Evolutionary conservation across 2,329 filamentous ascomycete species (phyloP).

Genomic region (Anthostomella pinea): DNA sequence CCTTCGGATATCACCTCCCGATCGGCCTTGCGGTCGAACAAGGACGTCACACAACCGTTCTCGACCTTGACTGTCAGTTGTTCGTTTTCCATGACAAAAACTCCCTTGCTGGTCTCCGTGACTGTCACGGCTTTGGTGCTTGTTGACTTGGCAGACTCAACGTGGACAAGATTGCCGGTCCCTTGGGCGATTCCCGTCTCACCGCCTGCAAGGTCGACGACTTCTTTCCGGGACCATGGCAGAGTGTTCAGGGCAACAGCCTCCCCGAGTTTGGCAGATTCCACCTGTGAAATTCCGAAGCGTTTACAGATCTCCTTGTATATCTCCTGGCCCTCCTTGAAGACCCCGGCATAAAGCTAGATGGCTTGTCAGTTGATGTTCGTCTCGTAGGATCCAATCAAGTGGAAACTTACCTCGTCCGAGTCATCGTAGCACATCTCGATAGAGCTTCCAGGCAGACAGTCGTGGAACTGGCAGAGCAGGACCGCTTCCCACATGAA

Average conservation of each 20-base stretch:
- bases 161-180: constrained; percentile 48
- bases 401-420: constrained; percentile 63
- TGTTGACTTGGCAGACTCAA: constrained; percentile 48
- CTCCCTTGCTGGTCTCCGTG: constrained; percentile 50
- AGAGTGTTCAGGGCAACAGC: constrained; percentile 77
- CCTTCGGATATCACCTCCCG: constrained; percentile 75
- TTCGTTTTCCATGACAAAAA: constrained; percentile 77
- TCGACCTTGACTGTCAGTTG: constrained; percentile 72
- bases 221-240: constrained; percentile 76
- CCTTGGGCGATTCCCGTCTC: constrained; percentile 56
- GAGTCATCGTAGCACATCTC: constrained; percentile 99
- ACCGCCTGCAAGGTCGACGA: constrained; percentile 61
- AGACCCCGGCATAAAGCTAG: constrained; percentile 77
- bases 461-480: constrained; percentile 97
- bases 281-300: constrained; percentile 58
- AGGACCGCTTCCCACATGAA: constrained; percentile 92
- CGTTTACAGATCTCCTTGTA: constrained; percentile 66
- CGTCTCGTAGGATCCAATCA: no score
- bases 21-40: constrained; percentile 70
- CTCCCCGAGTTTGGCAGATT: constrained; percentile 40
- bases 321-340: constrained; percentile 70
- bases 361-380: constrained; percentile 9
- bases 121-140: constrained; percentile 50
- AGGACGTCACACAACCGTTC: constrained; percentile 75
- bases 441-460: constrained; percentile 89